Percentiles rank a stretch among this genome's conserved stretches.
phyloP scores from a whole-genome alignment of 140 eudicot species.

The Cichorium intybus region DNA sequence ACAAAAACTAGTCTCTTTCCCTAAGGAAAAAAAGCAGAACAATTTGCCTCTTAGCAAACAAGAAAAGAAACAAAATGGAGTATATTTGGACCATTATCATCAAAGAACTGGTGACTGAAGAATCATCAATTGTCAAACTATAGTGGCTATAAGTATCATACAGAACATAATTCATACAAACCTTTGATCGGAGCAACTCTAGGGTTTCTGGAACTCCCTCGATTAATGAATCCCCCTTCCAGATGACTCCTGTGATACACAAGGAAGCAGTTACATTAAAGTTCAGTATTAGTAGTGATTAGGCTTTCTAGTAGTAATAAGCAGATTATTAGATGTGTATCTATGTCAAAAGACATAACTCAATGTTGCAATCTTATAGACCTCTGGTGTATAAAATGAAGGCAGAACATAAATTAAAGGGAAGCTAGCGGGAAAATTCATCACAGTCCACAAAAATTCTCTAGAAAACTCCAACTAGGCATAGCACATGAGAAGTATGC shows the following conservation, averaged over 20 bases:
- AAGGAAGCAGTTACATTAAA: conserved; percentile 4
- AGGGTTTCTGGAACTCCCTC: conserved; percentile 97
- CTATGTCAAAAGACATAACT: not conserved
- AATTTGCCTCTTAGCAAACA: not conserved
- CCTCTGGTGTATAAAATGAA: not conserved
- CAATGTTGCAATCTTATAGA: not conserved
- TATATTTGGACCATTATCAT: not conserved
- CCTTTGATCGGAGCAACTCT: conserved; percentile 90
- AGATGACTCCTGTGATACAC: conserved; percentile 68
- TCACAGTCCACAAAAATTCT: not conserved
- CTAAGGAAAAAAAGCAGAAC: conserved; percentile 32
- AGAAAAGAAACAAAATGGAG: not conserved
- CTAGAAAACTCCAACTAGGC: not conserved
- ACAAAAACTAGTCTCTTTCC: conserved; percentile 92
- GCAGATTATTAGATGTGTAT: not conserved
- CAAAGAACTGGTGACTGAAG: not conserved
- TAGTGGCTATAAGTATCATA: not conserved
- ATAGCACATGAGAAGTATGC: not conserved
- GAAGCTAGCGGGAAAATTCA: not conserved
- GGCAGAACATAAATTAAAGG: not conserved
- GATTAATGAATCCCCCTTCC: conserved; percentile 91
- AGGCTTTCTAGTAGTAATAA: not conserved
- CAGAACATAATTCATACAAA: conserved; percentile 12
- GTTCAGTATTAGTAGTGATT: not conserved
- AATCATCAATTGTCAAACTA: not conserved